These are phyloP conservation scores for Solanum pimpinellifolium DNA, from an alignment of 257 asterid species.

Conservation along the genomic window DNA sequence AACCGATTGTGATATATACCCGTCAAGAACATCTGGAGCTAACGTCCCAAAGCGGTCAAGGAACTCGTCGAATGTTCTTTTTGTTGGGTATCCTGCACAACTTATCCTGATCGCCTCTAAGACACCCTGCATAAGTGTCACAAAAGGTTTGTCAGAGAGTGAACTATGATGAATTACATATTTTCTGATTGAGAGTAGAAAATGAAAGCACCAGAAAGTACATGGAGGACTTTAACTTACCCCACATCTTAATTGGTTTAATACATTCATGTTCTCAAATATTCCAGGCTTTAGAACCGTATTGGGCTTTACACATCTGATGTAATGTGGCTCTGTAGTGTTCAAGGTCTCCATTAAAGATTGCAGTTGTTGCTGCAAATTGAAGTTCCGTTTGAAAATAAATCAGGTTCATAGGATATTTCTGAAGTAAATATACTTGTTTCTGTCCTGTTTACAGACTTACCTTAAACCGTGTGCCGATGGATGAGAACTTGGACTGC, in stretches of 20 bases:
- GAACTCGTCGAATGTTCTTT: conserved; percentile 87
- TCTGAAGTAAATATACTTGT: background rate
- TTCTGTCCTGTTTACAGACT: background rate
- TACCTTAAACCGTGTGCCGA: conserved; percentile 93
- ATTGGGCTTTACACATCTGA: conserved; percentile 96
- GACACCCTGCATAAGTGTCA: conserved; percentile 61
- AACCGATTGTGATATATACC: conserved; percentile 28
- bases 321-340: conserved; percentile 94
- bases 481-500: conserved; percentile 91
- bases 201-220: background rate
- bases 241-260: conserved; percentile 89
- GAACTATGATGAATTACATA: background rate
- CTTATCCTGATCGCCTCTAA: conserved; percentile 95
- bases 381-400: conserved; percentile 1
- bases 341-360: conserved; percentile 83
- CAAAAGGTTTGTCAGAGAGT: conserved; percentile 6
- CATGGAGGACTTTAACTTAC: conserved; percentile 35
- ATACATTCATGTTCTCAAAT: conserved; percentile 77
- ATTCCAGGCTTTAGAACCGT: conserved; percentile 85
- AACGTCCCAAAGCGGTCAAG: conserved; percentile 88
- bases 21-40: conserved; percentile 74
- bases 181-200: background rate
- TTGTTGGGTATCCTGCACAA: conserved; percentile 95
- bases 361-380: conserved; percentile 84
- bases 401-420: conserved; percentile 3